phyloP scores from a whole-genome alignment of 2,329 filamentous ascomycete genomes.

The Grosmannia penicillata region DNA sequence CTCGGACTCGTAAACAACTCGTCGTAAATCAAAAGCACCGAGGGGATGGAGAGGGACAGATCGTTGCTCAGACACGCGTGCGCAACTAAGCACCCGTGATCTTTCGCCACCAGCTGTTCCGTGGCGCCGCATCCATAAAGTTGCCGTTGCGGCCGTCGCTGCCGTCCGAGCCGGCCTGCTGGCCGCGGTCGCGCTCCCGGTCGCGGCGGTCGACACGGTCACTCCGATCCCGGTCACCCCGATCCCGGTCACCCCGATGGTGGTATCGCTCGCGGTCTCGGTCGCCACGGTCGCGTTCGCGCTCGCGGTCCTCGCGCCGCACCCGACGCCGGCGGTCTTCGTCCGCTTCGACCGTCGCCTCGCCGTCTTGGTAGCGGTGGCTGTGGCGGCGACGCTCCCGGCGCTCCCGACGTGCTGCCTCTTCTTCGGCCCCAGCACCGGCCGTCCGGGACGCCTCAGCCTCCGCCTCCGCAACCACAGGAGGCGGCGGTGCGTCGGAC shows the following conservation, averaged over 20 bases:
- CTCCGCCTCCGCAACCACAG: conserved; percentile 16
- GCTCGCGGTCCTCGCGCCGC: conserved; percentile 16
- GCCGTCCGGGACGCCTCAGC: conserved; percentile 10
- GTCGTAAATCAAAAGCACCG: too few species aligned
- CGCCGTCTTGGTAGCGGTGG: conserved; percentile 23
- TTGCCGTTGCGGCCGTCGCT: conserved; percentile 22
- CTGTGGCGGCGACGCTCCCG: conserved; percentile 32
- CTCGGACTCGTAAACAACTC: neutral
- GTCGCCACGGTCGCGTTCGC: conserved; percentile 15
- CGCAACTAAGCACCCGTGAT: conserved; percentile 19
- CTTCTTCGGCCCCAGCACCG: conserved; percentile 19
- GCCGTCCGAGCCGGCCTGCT: conserved; percentile 14
- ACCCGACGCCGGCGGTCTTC: conserved; percentile 15
- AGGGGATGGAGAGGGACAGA: too few species aligned
- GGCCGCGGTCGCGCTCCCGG: neutral
- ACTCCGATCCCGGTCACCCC: neutral
- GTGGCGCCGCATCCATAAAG: conserved; percentile 30
- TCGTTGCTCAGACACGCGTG: neutral
- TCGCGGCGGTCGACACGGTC: conserved; percentile 10
- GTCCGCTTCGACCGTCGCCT: conserved; percentile 17
- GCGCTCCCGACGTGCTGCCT: conserved; percentile 34
- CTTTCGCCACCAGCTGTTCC: conserved; percentile 47
- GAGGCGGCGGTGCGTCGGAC: conserved; percentile 45
- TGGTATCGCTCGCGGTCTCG: conserved; percentile 14
- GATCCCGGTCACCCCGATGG: conserved; percentile 1